Percentiles rank a stretch among this genome's conserved stretches.
Conservation (phyloP, 306 rosid species). For the Cucumis hystrix region DNA sequence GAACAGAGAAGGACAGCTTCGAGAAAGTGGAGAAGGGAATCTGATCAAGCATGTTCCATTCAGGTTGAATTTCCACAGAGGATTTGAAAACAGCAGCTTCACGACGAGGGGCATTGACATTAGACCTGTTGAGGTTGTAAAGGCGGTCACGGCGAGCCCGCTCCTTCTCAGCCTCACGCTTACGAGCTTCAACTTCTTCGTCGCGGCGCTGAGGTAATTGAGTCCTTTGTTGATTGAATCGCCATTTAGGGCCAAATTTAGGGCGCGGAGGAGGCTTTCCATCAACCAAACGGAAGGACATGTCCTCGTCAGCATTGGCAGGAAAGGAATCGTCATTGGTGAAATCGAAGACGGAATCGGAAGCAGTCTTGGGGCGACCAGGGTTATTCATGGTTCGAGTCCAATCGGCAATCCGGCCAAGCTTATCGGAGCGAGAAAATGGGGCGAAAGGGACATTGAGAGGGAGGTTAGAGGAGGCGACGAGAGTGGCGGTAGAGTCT, state of each 20-base stretch:
- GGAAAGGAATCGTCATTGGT: slow-evolving; percentile 80
- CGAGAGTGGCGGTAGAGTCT: slow-evolving; percentile 21
- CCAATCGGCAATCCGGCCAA: slow-evolving; percentile 89
- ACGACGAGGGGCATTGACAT: slow-evolving; percentile 47
- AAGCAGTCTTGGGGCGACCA: slow-evolving; percentile 42
- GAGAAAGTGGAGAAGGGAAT: slow-evolving; percentile 85
- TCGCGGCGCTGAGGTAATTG: slow-evolving; percentile 93
- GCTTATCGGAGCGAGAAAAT: slow-evolving; percentile 78
- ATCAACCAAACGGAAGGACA: slow-evolving; percentile 68
- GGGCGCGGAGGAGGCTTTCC: slow-evolving; percentile 88
- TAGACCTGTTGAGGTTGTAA: slow-evolving; percentile 60
- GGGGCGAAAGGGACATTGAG: slow-evolving; percentile 77
- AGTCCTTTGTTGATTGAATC: slow-evolving; percentile 53
- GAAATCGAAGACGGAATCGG: slow-evolving; percentile 79
- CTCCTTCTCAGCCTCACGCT: slow-evolving; percentile 87
- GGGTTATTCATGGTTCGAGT: slow-evolving; percentile 70
- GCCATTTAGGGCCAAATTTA: slow-evolving; percentile 74
- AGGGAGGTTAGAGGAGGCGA: slow-evolving; percentile 37
- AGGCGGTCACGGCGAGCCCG: slow-evolving; percentile 80
- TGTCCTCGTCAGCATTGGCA: slow-evolving; percentile 36
- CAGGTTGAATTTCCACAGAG: slow-evolving; percentile 82
- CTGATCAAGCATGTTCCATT: slow-evolving; percentile 95
- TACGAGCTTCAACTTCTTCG: slow-evolving; percentile 74
- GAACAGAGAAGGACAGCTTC: slow-evolving; percentile 68
- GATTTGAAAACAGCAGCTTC: slow-evolving; percentile 83